Conservation (phyloP, 345 rosid genomes). For the Pugionium dolabratum region DNA sequence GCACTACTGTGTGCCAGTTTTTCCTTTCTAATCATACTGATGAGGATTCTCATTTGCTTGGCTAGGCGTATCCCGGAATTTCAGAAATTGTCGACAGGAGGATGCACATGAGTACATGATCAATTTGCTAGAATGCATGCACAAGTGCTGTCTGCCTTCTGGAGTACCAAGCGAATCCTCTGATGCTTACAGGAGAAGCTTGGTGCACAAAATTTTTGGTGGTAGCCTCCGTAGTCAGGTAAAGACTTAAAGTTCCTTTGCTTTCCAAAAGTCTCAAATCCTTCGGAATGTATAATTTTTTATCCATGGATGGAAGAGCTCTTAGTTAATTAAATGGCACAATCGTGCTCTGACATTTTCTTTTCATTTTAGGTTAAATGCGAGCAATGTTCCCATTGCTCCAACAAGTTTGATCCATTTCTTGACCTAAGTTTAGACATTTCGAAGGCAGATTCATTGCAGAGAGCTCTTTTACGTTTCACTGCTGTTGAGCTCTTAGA, state of each 20-base stretch:
- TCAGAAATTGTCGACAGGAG: conserved; percentile 79
- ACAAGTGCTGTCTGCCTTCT: conserved; percentile 91
- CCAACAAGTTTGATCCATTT: conserved; percentile 88
- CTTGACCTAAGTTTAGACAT: conserved; percentile 90
- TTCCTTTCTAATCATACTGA: conserved; percentile 3
- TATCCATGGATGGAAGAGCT: not conserved
- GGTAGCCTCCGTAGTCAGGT: conserved; percentile 95
- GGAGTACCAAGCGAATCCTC: conserved; percentile 91
- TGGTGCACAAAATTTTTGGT: conserved; percentile 95
- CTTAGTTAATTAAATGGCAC: not conserved
- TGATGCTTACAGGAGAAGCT: conserved; percentile 85
- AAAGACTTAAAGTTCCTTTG: conserved; percentile 11
- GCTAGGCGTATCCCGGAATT: conserved; percentile 86
- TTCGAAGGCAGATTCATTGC: conserved; percentile 74
- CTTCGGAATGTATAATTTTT: not conserved
- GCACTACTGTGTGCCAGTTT: conserved; percentile 1
- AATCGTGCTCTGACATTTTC: conserved; percentile 1
- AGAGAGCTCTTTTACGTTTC: conserved; percentile 70
- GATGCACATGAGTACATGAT: conserved; percentile 99
- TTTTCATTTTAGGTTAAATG: conserved; percentile 65
- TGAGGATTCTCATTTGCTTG: conserved; percentile 44
- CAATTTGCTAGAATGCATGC: conserved; percentile 93
- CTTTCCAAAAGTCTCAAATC: conserved; percentile 7
- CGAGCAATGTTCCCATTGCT: conserved; percentile 69
- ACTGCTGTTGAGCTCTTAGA: conserved; percentile 76